Evolutionary conservation across 768 basidiomycete species (phyloP).

Genomic region (Tricholoma flavovirens): DNA sequence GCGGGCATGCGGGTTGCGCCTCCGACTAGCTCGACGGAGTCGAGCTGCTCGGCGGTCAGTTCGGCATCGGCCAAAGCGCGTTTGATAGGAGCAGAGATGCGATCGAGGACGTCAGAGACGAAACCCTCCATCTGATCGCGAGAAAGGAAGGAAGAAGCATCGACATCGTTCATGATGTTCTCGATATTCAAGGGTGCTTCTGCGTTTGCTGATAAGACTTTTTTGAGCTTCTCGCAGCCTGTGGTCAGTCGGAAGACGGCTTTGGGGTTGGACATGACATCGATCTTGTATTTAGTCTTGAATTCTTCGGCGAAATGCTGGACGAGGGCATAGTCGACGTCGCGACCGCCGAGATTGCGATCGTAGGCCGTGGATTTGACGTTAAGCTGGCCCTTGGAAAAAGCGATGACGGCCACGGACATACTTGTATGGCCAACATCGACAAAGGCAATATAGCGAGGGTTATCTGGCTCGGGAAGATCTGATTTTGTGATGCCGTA

Average conservation of each 20-base stretch:
- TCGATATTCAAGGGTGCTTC: constrained; percentile 91
- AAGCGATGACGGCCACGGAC: constrained; percentile 83
- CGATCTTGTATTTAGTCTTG: constrained; percentile 97
- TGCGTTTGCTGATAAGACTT: constrained; percentile 89
- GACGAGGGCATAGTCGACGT: constrained; percentile 90
- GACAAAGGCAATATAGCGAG: constrained; percentile 87
- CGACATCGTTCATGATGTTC: constrained; percentile 93
- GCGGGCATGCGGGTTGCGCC: constrained; percentile 92
- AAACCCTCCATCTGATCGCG: constrained; percentile 82
- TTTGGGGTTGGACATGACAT: constrained; percentile 87
- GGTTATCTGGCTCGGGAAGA: constrained; percentile 76
- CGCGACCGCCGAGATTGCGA: constrained; percentile 90
- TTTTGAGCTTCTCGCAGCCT: constrained; percentile 93
- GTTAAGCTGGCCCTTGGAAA: constrained; percentile 87
- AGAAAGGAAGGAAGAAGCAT: constrained; percentile 79
- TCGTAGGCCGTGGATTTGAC: constrained; percentile 91
- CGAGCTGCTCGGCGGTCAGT: constrained; percentile 77
- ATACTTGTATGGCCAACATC: constrained; percentile 93
- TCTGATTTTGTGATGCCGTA: constrained; percentile 99
- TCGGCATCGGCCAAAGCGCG: constrained; percentile 78
- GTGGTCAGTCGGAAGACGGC: constrained; percentile 86
- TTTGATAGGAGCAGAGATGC: constrained; percentile 70
- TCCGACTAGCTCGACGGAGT: constrained; percentile 89
- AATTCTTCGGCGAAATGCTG: constrained; percentile 88
- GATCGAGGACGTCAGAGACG: constrained; percentile 67